These are phyloP conservation scores for Medicago lupulina DNA, from an alignment of 306 rosid genomes.

Conservation along the genomic window DNA sequence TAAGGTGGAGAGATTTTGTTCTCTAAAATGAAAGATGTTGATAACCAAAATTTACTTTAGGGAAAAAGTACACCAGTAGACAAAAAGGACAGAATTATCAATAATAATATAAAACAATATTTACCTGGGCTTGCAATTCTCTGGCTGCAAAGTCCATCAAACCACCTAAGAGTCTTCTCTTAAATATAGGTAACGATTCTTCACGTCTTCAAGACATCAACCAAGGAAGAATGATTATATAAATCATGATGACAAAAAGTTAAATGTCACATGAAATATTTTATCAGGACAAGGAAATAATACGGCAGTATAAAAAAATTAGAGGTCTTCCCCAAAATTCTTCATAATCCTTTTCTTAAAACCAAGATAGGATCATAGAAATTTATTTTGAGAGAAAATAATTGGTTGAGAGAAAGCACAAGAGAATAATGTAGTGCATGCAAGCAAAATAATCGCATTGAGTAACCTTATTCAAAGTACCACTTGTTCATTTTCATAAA, in stretches of 20 bases:
- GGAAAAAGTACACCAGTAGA: slow-evolving; percentile 4
- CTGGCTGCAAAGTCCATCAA: slow-evolving; percentile 87
- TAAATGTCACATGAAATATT: slow-evolving; percentile 9
- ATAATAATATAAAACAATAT: slow-evolving; percentile 29
- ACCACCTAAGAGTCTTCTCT: slow-evolving; percentile 89
- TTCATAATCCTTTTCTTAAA: slow-evolving; percentile 30
- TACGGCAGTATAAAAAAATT: slow-evolving; percentile 34
- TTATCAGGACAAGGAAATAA: slow-evolving; percentile 16
- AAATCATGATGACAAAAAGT: slow-evolving; percentile 35
- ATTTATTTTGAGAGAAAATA: slow-evolving; percentile 10
- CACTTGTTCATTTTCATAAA: slow-evolving; percentile 13
- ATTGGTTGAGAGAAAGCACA: slow-evolving; percentile 12
- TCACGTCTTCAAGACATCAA: slow-evolving; percentile 77
- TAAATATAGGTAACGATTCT: slow-evolving; percentile 88
- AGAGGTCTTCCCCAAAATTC: slow-evolving; percentile 34
- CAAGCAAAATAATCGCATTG: slow-evolving; percentile 1
- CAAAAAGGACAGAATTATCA: slow-evolving; percentile 18
- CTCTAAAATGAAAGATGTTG: slow-evolving; percentile 14
- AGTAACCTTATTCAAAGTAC: slow-evolving; percentile 16
- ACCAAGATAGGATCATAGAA: slow-evolving; percentile 14
- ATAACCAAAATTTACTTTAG: slow-evolving; percentile 28
- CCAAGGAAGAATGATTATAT: slow-evolving; percentile 40
- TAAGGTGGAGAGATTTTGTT: slow-evolving; percentile 13
- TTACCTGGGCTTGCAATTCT: slow-evolving; percentile 94
- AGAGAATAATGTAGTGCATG: slow-evolving; percentile 17